phyloP scores from a whole-genome alignment of 352 stramenopile genomes.

The Globisporangium acanthophoron region DNA sequence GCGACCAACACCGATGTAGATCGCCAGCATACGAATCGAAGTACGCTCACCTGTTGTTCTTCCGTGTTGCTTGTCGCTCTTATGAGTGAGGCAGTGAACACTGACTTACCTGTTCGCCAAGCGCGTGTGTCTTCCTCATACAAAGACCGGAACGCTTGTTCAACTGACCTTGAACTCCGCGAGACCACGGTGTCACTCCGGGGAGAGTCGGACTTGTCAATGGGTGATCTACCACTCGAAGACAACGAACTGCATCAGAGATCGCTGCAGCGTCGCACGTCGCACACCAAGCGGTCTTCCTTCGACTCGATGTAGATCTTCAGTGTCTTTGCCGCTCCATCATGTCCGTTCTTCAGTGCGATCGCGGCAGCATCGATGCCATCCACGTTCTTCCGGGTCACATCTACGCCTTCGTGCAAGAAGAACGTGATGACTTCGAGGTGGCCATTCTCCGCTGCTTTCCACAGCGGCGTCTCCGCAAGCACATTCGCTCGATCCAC shows the following conservation, averaged over 20 bases:
- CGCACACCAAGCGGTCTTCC: not conserved
- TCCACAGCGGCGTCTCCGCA: slow-evolving; percentile 7
- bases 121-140: too few relatives aligned
- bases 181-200: too few relatives aligned
- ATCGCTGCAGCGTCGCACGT: not conserved
- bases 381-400: not conserved
- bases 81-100: too few relatives aligned
- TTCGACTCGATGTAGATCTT: not conserved
- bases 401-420: not conserved
- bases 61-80: not conserved
- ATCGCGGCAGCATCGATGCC: not conserved
- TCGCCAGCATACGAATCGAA: not conserved
- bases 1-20: not conserved
- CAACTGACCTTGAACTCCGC: too few relatives aligned
- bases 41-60: too few relatives aligned
- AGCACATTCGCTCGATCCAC: slow-evolving; percentile 1
- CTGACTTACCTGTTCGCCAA: too few relatives aligned
- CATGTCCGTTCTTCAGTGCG: not conserved
- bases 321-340: not conserved
- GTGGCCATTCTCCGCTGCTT: slow-evolving; percentile 10
- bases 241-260: not conserved
- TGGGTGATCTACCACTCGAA: too few relatives aligned
- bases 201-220: too few relatives aligned
- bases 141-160: too few relatives aligned
- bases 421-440: slow-evolving; percentile 1